Base-by-base conservation (phyloP, 805 yeast genomes). In the Saccharomycopsis sp. region DNA sequence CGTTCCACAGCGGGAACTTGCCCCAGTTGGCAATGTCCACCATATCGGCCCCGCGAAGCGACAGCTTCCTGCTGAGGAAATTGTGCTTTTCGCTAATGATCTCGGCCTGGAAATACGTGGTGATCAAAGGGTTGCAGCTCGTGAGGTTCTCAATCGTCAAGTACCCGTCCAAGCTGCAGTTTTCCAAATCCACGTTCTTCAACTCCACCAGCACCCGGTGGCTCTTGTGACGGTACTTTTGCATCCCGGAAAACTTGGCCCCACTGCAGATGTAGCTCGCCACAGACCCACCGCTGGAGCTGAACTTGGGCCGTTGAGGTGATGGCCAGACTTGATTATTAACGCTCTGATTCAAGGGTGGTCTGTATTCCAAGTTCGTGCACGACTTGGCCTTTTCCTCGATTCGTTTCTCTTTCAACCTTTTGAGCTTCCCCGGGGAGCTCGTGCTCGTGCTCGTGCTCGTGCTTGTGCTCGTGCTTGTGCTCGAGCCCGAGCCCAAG, bases 51-150 rank as follows among this genome's bases (percentile, higher is more conserved):
- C 42, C 18, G 21, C 19, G 18, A 9, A 46, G 29, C n/a, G 13
- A 30, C 16, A 18, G 22, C n/a, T 29, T 32, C 16, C 49, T 26
- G 25, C 45, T 43, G 15, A 46, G 29, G 50, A 78, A 78, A 8
- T 77, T 66, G 51, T 69, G 67, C 30, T 42, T 67, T 53, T 62
- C 71, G 48, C 77, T 74, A 32, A 77, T 66, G 33, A 77, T 72
- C 50, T 78, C 84, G 4, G 77, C 80, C 51, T 73, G 77, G 61
- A 82, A 82, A 54, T 73, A 80, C 1, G 92, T 82, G n/a, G 78
- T 70, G 46, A 82, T 78, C 50, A 77, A 75, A 2, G 87, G 85
- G 50, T 77, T 70, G 20, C 73, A 64, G 39, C 68, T 73, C 0
- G 89, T 80, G 30, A 82, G 62, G 2, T 87, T 85, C 34, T 71